These are phyloP conservation scores for Kluyveromyces nonfermentans DNA, from an alignment of 805 yeast species.

Conservation along the genomic window DNA sequence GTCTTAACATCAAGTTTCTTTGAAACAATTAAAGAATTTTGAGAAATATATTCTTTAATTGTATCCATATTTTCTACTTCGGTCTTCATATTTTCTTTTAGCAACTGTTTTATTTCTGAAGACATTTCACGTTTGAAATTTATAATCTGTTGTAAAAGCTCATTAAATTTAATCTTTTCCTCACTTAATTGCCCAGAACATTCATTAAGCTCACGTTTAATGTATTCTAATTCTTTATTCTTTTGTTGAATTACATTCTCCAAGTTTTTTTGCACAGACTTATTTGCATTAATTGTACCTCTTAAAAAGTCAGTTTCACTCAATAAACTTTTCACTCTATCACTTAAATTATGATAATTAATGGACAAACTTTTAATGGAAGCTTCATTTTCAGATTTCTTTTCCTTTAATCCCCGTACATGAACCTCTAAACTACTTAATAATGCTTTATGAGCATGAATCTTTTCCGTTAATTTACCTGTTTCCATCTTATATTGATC, in stretches of 20 bases:
- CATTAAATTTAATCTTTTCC: constrained; percentile 33
- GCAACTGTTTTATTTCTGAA: constrained; percentile 16
- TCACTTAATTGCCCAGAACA: constrained; percentile 39
- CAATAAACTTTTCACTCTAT: constrained; percentile 14
- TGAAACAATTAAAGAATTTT: background rate
- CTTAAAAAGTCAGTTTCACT: constrained; percentile 17
- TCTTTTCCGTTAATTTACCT: constrained; percentile 13
- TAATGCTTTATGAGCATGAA: constrained; percentile 17
- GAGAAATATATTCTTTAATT: background rate
- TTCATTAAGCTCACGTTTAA: constrained; percentile 33
- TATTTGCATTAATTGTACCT: constrained; percentile 18
- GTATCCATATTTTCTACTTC: constrained; percentile 8
- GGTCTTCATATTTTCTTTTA: constrained; percentile 12
- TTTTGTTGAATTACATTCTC: constrained; percentile 17
- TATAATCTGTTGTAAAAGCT: constrained; percentile 13
- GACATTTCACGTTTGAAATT: constrained; percentile 3
- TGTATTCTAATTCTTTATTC: constrained; percentile 28
- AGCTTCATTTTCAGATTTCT: constrained; percentile 17
- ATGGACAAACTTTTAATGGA: constrained; percentile 16
- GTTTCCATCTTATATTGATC: constrained; percentile 16
- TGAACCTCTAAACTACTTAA: constrained; percentile 17
- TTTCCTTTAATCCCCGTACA: constrained; percentile 14
- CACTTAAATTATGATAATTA: constrained; percentile 14
- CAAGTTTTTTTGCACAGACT: constrained; percentile 14
- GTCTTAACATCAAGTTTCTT: constrained; percentile 6